phyloP scores from a whole-genome alignment of 176 grass and related monocot genomes.

The Bolboschoenus planiculmis region DNA sequence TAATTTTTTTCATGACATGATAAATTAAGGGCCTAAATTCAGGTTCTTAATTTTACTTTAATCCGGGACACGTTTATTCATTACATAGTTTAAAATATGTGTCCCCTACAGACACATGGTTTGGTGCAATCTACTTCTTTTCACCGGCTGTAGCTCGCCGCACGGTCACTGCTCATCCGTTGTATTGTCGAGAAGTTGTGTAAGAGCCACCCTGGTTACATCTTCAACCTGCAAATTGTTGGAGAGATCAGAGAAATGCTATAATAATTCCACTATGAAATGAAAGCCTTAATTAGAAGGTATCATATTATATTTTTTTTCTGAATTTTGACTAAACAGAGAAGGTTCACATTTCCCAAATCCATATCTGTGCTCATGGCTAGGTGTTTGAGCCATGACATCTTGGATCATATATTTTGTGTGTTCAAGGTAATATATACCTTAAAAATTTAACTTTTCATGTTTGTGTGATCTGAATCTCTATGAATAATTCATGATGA shows the following conservation, averaged over 20 bases:
- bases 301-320: neutral
- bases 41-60: neutral
- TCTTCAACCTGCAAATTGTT: neutral
- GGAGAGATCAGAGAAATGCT: neutral
- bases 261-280: neutral
- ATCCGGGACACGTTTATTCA: neutral
- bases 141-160: neutral
- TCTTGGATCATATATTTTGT: neutral
- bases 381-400: neutral
- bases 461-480: neutral
- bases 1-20: neutral
- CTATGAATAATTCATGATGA: neutral
- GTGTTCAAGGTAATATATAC: too few species aligned
- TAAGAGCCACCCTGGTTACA: neutral
- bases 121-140: neutral
- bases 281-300: neutral
- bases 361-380: neutral
- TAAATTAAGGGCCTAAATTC: neutral
- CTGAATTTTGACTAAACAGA: neutral
- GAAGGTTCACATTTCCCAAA: neutral
- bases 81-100: neutral
- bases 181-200: neutral
- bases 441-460: neutral
- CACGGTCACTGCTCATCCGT: neutral
- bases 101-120: neutral